Evolutionary conservation across 495 filamentous ascomycete species (phyloP).

Genomic region (Penicillium samsonianum): DNA sequence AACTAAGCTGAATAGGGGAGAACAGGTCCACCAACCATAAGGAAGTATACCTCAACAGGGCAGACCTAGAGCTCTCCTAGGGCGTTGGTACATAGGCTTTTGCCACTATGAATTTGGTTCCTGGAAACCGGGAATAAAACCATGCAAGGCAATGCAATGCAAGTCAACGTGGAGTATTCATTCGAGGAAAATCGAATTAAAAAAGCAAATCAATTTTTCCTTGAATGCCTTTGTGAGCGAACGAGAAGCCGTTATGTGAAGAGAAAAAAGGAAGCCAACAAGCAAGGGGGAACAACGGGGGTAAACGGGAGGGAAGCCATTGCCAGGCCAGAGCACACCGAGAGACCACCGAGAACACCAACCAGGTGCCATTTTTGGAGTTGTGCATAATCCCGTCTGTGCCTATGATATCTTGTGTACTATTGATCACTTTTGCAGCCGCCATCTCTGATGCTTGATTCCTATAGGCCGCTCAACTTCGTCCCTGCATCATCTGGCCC

Average conservation of each 20-base stretch:
- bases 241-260: constrained; percentile 12
- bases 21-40: not conserved
- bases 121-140: constrained; percentile 21
- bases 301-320: constrained; percentile 1
- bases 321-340: constrained; percentile 5
- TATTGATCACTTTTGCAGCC: constrained; percentile 10
- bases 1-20: not conserved
- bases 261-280: constrained; percentile 9
- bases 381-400: constrained; percentile 1
- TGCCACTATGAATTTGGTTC: constrained; percentile 17
- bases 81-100: constrained; percentile 19
- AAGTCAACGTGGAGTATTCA: constrained; percentile 21
- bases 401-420: not conserved
- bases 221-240: not conserved
- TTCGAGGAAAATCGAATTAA: not conserved
- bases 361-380: constrained; percentile 1
- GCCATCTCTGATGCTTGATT: not conserved
- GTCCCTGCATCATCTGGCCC: constrained; percentile 8
- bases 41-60: not conserved
- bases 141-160: constrained; percentile 34
- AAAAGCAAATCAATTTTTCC: not conserved
- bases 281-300: constrained; percentile 11
- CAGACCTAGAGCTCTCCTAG: constrained; percentile 5
- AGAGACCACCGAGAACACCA: not conserved
- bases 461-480: constrained; percentile 2